Percentiles rank a stretch among this genome's conserved stretches.
These are phyloP conservation scores for Raphanus raphanistrum DNA, from an alignment of 345 rosid species.

Conservation along the genomic window DNA sequence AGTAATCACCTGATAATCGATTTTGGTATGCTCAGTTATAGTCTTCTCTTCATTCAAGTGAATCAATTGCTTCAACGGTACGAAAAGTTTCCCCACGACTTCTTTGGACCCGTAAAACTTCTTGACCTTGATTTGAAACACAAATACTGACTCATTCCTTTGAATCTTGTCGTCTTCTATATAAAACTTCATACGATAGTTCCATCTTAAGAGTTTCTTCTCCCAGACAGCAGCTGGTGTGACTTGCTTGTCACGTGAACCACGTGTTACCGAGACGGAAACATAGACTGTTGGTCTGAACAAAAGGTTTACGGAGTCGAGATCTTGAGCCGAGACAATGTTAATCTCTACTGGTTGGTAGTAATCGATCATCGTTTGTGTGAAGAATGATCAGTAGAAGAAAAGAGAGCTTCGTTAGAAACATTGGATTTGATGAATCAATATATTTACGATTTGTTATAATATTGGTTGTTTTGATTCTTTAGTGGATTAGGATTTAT, in stretches of 20 bases:
- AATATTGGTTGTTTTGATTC: neutral
- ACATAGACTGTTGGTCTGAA: slow-evolving; percentile 33
- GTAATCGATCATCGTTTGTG: slow-evolving; percentile 6
- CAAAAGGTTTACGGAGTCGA: slow-evolving; percentile 26
- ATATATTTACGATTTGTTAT: neutral
- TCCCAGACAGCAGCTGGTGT: slow-evolving; percentile 23
- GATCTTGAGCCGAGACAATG: slow-evolving; percentile 33
- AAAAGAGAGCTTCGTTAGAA: neutral
- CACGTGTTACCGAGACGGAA: slow-evolving; percentile 30
- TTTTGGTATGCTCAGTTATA: slow-evolving; percentile 19
- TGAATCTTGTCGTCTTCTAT: slow-evolving; percentile 32
- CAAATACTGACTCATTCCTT: slow-evolving; percentile 33
- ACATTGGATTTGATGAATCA: neutral
- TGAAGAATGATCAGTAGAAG: neutral
- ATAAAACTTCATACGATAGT: slow-evolving; percentile 26
- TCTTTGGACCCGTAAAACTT: slow-evolving; percentile 13
- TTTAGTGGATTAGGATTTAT: neutral
- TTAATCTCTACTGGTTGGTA: slow-evolving; percentile 33
- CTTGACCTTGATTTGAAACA: slow-evolving; percentile 33
- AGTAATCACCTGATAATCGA: slow-evolving; percentile 32
- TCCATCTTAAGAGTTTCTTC: slow-evolving; percentile 28
- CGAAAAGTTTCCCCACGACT: slow-evolving; percentile 30
- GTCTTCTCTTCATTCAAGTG: slow-evolving; percentile 24
- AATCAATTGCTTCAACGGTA: slow-evolving; percentile 29
- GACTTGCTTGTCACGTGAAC: slow-evolving; percentile 32